A percentile compares a stretch with the other conserved stretches of the same genome.
These are phyloP conservation scores for Globisporangium paddicum DNA, from an alignment of 352 stramenopile species.

Conservation along the genomic window DNA sequence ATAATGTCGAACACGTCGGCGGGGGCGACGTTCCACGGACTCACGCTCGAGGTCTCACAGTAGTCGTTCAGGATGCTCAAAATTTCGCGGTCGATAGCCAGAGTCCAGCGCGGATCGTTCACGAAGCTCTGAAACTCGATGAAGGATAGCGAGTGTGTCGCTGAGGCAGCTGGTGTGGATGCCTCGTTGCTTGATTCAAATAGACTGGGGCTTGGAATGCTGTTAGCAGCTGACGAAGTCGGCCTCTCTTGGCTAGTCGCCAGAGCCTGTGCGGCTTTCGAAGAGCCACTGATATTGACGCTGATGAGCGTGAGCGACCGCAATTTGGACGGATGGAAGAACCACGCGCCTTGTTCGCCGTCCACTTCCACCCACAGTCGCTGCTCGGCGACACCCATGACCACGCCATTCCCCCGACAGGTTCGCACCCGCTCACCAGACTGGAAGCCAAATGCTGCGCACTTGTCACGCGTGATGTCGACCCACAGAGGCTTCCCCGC, in stretches of 20 bases:
- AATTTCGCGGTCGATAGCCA: conserved; percentile 36
- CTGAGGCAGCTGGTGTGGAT: not conserved
- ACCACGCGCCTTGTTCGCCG: conserved; percentile 71
- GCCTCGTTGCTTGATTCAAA: no score
- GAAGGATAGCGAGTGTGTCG: not conserved
- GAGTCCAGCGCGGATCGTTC: conserved; percentile 34
- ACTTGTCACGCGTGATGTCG: conserved; percentile 37
- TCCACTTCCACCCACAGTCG: conserved; percentile 83
- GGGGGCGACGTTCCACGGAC: conserved; percentile 60
- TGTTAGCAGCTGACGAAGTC: not conserved
- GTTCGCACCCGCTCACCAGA: conserved; percentile 62
- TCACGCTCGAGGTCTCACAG: conserved; percentile 45
- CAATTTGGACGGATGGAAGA: conserved; percentile 68
- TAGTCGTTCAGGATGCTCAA: conserved; percentile 41
- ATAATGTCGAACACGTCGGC: conserved; percentile 30
- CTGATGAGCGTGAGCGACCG: conserved; percentile 28
- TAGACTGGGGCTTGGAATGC: not conserved
- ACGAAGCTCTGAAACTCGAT: conserved; percentile 24
- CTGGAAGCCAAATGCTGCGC: conserved; percentile 41
- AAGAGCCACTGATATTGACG: not conserved
- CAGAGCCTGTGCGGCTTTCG: not conserved
- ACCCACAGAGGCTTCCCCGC: conserved; percentile 66
- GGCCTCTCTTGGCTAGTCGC: not conserved
- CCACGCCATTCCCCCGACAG: conserved; percentile 58
- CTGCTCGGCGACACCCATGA: conserved; percentile 55